A percentile compares a stretch with the other conserved stretches of the same genome.
Evolutionary conservation across 2,329 filamentous ascomycete species (phyloP).

Genomic region (Colletotrichum spaethianum): DNA sequence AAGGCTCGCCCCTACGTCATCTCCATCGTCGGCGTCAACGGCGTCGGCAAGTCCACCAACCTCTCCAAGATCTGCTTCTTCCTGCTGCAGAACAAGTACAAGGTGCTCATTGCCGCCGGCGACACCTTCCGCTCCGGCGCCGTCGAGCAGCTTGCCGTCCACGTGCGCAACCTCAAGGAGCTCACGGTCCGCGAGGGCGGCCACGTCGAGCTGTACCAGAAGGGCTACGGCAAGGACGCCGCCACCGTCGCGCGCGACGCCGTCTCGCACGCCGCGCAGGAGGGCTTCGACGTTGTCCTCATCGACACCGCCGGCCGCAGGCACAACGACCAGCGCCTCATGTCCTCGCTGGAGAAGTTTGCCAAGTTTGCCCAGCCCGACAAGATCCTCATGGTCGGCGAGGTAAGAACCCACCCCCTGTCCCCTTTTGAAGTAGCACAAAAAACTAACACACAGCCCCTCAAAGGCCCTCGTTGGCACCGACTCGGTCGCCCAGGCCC

Average conservation of each 20-base stretch:
- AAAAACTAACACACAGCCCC: neutral
- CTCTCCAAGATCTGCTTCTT: conserved; percentile 99
- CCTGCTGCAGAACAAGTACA: conserved; percentile 96
- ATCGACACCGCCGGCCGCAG: conserved; percentile 96
- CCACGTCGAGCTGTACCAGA: conserved; percentile 91
- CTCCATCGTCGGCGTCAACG: conserved; percentile 98
- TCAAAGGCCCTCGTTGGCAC: conserved; percentile 87
- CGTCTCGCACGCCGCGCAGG: conserved; percentile 81
- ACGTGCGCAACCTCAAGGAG: conserved; percentile 94
- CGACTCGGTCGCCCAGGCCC: conserved; percentile 93
- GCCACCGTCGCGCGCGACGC: conserved; percentile 96
- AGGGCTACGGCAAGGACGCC: conserved; percentile 97
- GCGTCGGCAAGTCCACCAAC: conserved; percentile 98
- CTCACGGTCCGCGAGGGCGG: conserved; percentile 87
- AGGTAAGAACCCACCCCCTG: conserved; percentile 54
- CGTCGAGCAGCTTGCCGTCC: conserved; percentile 95
- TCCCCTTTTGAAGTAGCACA: neutral
- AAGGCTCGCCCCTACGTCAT: conserved; percentile 91
- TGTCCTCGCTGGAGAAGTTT: conserved; percentile 98
- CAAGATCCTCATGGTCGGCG: conserved; percentile 96
- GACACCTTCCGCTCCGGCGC: conserved; percentile 98
- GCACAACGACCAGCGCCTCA: conserved; percentile 95
- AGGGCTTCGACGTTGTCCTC: conserved; percentile 91
- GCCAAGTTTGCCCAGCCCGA: conserved; percentile 96
- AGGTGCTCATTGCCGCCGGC: conserved; percentile 92